Evolutionary conservation across 148 eudicot genomes (phyloP), one percentile per base, ranked within the genome.

Genomic region (Rhododendron mucronatum): DNA sequence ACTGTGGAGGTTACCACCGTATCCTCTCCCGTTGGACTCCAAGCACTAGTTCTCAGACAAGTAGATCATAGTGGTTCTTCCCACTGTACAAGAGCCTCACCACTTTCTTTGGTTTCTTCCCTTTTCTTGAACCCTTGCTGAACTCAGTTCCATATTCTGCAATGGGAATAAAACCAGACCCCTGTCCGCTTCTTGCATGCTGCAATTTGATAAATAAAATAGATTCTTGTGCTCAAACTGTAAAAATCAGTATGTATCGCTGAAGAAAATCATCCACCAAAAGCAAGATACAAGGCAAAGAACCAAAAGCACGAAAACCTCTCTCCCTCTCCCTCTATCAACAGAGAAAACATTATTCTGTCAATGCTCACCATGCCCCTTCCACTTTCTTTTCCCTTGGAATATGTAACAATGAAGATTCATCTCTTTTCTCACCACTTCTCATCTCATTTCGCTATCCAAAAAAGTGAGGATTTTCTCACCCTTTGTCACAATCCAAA

Each of bases 41-140:
- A 15, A 71, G 76, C 76, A 12, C 76, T 13, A 71, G 63, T 23
- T 53, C 51, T 90, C 88, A 95, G 47, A 93, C 95, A 50, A 95
- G 95, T 10, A 95, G 93, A 80, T 95, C 98, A 59, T 95, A 95
- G 88, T 95, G 98, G 88, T 93, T 94, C 37, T 88, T 91, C 23
- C 98, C 98, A 69, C 96, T 94, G 89, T 93, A 95, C 45, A 95
- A 90, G 77, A 95, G 88, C 84, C 93, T 94, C 86, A 95, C 98
- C 53, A 79, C 93, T 79, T 92, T 86, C 79, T 90, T 91, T 59
- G 92, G 86, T 81, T 90, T 93, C 75, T 90, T 91, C 76, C 81
- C 89, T 84, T 94, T 92, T 74, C 87, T 87, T 26, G 88, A 90
- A 82, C 90, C 91, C 87, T 95, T 93, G 12, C 88, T 51, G 87